Percentiles rank a stretch among this genome's conserved stretches.
These are phyloP conservation scores for Bonia amplexicaulis DNA, from an alignment of 176 grass and related monocot genomes.

Conservation along the genomic window DNA sequence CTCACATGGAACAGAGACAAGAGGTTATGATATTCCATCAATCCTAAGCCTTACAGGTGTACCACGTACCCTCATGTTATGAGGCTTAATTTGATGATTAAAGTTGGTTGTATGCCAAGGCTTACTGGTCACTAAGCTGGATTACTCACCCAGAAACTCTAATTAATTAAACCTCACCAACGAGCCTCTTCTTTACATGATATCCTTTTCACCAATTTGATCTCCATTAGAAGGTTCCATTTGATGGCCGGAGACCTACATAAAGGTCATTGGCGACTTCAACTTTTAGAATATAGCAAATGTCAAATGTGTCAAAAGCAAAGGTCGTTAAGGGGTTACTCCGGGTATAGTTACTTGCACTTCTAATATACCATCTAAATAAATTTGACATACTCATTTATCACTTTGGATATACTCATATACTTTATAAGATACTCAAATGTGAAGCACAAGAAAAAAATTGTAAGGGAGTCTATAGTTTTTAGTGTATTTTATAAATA, in stretches of 20 bases:
- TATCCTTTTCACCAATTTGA: neutral
- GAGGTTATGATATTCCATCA: constrained; percentile 16
- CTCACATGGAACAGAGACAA: constrained; percentile 16
- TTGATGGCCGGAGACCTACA: neutral
- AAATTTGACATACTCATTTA: too few species aligned
- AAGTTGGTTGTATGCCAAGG: neutral
- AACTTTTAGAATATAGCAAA: neutral
- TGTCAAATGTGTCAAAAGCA: constrained; percentile 19
- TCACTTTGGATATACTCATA: too few species aligned
- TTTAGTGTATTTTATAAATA: too few species aligned
- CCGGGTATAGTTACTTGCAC: too few species aligned
- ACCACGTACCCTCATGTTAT: constrained; percentile 10
- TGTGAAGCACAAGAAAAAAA: too few species aligned
- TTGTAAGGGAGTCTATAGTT: too few species aligned
- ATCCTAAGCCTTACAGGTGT: constrained; percentile 20
- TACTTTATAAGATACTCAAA: too few species aligned
- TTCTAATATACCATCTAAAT: too few species aligned
- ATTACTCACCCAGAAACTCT: neutral
- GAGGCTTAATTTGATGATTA: neutral
- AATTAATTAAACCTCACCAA: constrained; percentile 15
- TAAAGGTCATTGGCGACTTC: neutral
- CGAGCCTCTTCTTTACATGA: neutral
- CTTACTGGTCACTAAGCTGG: neutral
- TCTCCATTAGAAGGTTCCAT: constrained; percentile 21
- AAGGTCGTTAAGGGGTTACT: neutral